A percentile compares a stretch with the other conserved stretches of the same genome.
Evolutionary conservation across 2,329 filamentous ascomycete species (phyloP).

Genomic region (Xylariales sp.): DNA sequence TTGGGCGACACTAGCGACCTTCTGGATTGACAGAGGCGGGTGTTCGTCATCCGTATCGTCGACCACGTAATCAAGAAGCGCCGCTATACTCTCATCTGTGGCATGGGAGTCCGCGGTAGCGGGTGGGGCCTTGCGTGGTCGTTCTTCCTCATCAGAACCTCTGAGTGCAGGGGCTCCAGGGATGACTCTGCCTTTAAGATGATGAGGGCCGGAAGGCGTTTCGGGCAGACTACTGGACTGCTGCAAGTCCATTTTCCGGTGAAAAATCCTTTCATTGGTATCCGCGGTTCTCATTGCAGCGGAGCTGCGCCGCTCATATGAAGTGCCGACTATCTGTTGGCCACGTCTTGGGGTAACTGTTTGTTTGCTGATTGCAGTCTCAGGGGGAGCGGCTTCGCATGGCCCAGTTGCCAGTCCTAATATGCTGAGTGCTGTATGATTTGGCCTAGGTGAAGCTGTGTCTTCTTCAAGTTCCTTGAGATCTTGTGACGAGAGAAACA

Average conservation of each 20-base stretch:
- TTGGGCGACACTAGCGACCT: not conserved
- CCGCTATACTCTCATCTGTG: not conserved
- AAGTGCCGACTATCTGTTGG: too few relatives aligned
- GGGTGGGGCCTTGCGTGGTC: not conserved
- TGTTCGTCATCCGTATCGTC: not conserved
- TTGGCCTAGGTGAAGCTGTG: constrained; percentile 12
- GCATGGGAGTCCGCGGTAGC: not conserved
- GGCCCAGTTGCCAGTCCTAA: too few relatives aligned
- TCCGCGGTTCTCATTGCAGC: not conserved
- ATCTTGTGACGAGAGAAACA: constrained; percentile 42
- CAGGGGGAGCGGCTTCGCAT: too few relatives aligned
- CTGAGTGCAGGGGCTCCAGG: not conserved
- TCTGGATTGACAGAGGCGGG: not conserved
- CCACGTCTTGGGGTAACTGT: not conserved
- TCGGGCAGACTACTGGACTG: not conserved
- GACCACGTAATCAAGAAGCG: not conserved
- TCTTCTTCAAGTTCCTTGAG: constrained; percentile 35
- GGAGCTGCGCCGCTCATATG: not conserved
- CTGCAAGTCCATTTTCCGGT: not conserved
- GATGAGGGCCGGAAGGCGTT: not conserved
- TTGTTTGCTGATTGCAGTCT: not conserved
- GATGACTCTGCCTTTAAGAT: not conserved
- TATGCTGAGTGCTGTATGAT: not conserved
- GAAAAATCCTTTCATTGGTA: not conserved
- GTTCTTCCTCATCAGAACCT: too few relatives aligned